phyloP scores from a whole-genome alignment of 371 early-diverging fungal species.

The Haplosporangium sp. region DNA sequence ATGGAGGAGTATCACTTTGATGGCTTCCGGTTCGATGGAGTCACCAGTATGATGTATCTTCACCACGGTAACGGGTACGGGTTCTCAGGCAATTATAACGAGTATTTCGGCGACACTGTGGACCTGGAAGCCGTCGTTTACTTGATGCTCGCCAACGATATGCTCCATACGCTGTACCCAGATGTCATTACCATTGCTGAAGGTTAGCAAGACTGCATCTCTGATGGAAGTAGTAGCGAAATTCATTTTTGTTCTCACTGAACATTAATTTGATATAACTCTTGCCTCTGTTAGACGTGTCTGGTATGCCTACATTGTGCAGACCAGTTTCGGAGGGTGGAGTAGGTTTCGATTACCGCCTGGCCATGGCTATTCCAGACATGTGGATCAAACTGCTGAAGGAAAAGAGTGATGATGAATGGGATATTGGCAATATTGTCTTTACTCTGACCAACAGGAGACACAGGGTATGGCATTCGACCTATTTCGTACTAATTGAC shows the following conservation, averaged over 20 bases:
- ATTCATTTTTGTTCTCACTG: too few species aligned
- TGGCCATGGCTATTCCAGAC: conserved; percentile 97
- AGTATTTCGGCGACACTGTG: conserved; percentile 89
- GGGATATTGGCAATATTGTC: conserved; percentile 89
- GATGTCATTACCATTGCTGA: conserved; percentile 91
- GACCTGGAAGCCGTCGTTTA: conserved; percentile 92
- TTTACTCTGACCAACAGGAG: conserved; percentile 94
- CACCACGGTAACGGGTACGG: conserved; percentile 96
- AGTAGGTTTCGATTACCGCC: conserved; percentile 96
- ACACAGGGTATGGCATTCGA: conserved; percentile 60
- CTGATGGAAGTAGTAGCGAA: too few species aligned
- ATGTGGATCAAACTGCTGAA: conserved; percentile 99
- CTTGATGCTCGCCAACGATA: conserved; percentile 90
- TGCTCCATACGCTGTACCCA: conserved; percentile 85
- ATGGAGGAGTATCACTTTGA: conserved; percentile 91
- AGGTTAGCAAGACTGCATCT: conserved; percentile 50
- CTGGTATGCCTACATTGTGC: conserved; percentile 98
- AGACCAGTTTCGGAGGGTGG: conserved; percentile 92
- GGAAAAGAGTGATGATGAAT: conserved; percentile 92
- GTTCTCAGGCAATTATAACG: conserved; percentile 92
- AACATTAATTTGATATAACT: not conserved
- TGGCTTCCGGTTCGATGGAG: conserved; percentile 98
- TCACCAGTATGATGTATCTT: conserved; percentile 94
- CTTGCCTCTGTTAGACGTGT: conserved; percentile 76
- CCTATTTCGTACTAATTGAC: too few species aligned